Evolutionary conservation across 1,284 basidiomycete genomes (phyloP), one percentile per base, ranked within the genome.

Genomic region (Tilletia horrida): DNA sequence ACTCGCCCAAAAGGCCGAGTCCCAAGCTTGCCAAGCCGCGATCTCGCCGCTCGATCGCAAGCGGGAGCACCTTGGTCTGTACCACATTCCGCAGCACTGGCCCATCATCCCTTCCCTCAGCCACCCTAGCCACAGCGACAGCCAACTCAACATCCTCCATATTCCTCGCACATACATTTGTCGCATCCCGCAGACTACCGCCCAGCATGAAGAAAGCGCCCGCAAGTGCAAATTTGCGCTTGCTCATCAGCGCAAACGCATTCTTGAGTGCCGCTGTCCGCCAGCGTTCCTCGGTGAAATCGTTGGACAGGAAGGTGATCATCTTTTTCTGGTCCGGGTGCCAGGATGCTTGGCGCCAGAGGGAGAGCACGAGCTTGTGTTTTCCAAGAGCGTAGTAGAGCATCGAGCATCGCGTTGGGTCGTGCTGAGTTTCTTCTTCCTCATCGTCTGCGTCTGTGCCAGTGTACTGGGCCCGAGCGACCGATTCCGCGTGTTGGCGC

Each of bases 1-100:
- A 86, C 42, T 91, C 85, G 71, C 89, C 88, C 31, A 97, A 84
- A 71, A 92, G 84, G 92, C 93, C 96, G 82, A 97, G 93, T 2
- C 91, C 91, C 95, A 94, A 98, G 70, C 90, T 92, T n/a, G 88
- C 91, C n/a, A 97, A 84, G 90, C 91, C 97, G 43, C 95, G 86
- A 82, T 97, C 93, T 0, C 93, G 93, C 21, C 89, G 86, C 64
- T 85, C 85, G 79, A 97, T 91, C 0, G 93, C 93, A 23, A 87
- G 85, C 0, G 94, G 93, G 1, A 98, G 83, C 1, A 97, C 88
- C 0, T 86, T 88, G 61, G 86, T 86, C 21, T 85, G 86, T 43
- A 97, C 83, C 25, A 97, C 87, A 61, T 86, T 86, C 23, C 84
- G 83, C 29, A 97, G 82, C 0, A 97, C 83, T 0, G 90, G 91